phyloP scores from a whole-genome alignment of 148 eudicot genomes.

The Camellia lanceoleosa region DNA sequence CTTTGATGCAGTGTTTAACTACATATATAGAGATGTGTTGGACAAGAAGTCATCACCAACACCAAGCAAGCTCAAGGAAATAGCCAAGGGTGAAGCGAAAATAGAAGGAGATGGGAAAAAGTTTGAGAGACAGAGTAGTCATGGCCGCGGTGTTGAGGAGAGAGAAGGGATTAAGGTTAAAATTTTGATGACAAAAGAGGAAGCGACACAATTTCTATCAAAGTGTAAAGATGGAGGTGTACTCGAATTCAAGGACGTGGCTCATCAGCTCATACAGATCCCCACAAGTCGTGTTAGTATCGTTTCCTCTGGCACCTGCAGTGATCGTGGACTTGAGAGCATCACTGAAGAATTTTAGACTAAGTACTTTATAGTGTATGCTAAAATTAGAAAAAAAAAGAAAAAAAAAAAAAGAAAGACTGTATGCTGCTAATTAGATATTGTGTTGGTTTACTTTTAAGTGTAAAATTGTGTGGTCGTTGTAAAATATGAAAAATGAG shows the following conservation, averaged over 20 bases:
- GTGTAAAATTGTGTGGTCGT: too few species aligned
- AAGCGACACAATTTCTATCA: slow-evolving; percentile 37
- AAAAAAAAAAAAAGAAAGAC: too few species aligned
- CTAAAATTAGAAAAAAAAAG: neutral
- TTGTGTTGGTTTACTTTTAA: too few species aligned
- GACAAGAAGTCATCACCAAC: neutral
- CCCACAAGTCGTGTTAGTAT: slow-evolving; percentile 36
- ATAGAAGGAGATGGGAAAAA: neutral
- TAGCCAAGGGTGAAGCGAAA: neutral
- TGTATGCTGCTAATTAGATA: too few species aligned
- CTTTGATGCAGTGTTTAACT: neutral
- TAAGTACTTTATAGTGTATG: neutral
- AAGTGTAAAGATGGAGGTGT: slow-evolving; percentile 41
- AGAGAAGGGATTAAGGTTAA: slow-evolving; percentile 30
- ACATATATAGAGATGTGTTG: slow-evolving; percentile 4
- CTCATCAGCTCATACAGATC: slow-evolving; percentile 33
- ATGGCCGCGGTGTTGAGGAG: neutral
- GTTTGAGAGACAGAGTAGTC: neutral
- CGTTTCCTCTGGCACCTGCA: neutral
- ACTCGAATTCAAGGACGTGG: slow-evolving; percentile 47
- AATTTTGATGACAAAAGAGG: slow-evolving; percentile 50
- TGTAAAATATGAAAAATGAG: too few species aligned
- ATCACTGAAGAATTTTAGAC: neutral
- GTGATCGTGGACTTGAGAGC: neutral
- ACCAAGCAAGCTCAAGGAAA: neutral